These are phyloP conservation scores for Alternaria ventricosa DNA, from an alignment of 2,329 filamentous ascomycete genomes.

Conservation along the genomic window DNA sequence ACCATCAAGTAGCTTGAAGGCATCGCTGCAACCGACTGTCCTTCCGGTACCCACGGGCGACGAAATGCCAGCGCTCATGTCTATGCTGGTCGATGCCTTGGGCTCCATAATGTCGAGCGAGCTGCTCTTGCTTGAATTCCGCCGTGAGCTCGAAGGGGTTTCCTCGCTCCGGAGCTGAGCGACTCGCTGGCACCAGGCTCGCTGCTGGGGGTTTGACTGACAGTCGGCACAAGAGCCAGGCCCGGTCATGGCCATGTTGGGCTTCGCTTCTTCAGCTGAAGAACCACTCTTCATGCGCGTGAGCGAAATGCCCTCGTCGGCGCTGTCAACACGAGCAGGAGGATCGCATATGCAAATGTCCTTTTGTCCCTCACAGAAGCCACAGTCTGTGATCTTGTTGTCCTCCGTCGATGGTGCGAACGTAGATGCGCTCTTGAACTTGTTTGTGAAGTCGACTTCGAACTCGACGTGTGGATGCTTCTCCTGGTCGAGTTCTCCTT, in stretches of 20 bases:
- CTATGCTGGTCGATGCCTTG: constrained; percentile 29
- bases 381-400: constrained; percentile 32
- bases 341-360: constrained; percentile 40
- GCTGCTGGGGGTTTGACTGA: constrained; percentile 42
- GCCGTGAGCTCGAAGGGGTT: constrained; percentile 26
- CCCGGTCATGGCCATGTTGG: constrained; percentile 14
- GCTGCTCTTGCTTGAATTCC: constrained; percentile 28
- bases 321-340: constrained; percentile 18
- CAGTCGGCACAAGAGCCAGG: constrained; percentile 48
- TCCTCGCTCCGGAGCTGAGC: constrained; percentile 33
- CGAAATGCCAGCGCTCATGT: constrained; percentile 18
- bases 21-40: constrained; percentile 45
- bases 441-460: constrained; percentile 46
- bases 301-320: constrained; percentile 19
- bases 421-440: constrained; percentile 18
- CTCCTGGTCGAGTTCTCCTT: constrained; percentile 6
- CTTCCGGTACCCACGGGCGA: constrained; percentile 19
- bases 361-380: constrained; percentile 41
- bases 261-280: constrained; percentile 8
- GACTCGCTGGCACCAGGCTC: constrained; percentile 45
- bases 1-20: constrained; percentile 44
- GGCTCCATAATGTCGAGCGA: constrained; percentile 37
- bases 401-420: constrained; percentile 26
- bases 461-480: constrained; percentile 7
- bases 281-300: constrained; percentile 5